Evolutionary conservation across 768 basidiomycete species (phyloP).

Genomic region (Cystofilobasidium bisporidii): DNA sequence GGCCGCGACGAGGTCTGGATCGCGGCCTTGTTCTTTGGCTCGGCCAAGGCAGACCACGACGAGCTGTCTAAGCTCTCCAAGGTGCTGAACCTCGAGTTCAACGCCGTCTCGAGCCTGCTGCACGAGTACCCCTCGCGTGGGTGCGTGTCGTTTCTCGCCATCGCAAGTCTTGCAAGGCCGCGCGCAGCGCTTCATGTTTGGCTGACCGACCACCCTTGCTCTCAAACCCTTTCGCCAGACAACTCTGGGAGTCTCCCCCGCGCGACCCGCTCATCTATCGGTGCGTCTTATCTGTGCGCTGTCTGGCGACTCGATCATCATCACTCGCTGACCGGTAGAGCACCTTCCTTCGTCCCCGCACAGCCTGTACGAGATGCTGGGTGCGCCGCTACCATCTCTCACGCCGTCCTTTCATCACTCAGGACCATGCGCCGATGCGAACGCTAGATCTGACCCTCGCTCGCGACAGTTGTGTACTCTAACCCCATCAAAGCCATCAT

Average conservation of each 20-base stretch:
- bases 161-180: too few species aligned
- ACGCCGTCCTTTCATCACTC: too few species aligned
- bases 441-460: too few species aligned
- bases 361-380: constrained; percentile 6
- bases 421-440: too few species aligned
- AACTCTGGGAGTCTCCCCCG: constrained; percentile 3
- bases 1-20: constrained; percentile 72
- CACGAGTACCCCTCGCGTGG: constrained; percentile 68
- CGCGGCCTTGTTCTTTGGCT: constrained; percentile 43
- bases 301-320: constrained; percentile 52
- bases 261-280: constrained; percentile 1
- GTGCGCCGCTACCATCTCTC: too few species aligned
- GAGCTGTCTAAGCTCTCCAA: too few species aligned
- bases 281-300: not conserved
- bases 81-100: constrained; percentile 46
- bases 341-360: constrained; percentile 48
- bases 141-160: too few species aligned
- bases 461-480: not conserved
- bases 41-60: constrained; percentile 39
- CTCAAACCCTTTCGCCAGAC: too few species aligned
- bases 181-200: too few species aligned
- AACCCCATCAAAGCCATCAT: constrained; percentile 6
- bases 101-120: constrained; percentile 45
- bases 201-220: too few species aligned
- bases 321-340: too few species aligned